phyloP scores from a whole-genome alignment of 2,329 filamentous ascomycete species.

The Biscogniauxia marginata region DNA sequence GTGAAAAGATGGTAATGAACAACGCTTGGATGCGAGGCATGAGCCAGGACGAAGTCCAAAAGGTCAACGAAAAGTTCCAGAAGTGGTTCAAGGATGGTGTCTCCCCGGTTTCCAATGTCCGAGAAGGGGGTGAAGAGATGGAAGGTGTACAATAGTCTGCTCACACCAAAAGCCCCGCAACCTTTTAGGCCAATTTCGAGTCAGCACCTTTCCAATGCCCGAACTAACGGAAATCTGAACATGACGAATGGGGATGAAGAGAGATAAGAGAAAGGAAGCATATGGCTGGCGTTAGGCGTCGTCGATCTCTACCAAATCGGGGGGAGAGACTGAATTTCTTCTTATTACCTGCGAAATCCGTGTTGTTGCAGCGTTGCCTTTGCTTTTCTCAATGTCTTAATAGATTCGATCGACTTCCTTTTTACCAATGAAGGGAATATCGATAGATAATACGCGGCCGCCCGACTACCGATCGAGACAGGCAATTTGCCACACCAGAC shows the following conservation, averaged over 20 bases:
- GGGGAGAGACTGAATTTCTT: background rate
- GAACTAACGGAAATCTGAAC: constrained; percentile 3
- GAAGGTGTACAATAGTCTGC: constrained; percentile 21
- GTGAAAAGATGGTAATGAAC: constrained; percentile 81
- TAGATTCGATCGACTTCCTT: background rate
- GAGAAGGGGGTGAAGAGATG: constrained; percentile 23
- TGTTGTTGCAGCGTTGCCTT: background rate
- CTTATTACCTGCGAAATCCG: background rate
- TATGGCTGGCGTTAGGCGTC: constrained; percentile 16
- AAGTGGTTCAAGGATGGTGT: constrained; percentile 53
- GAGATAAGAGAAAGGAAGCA: constrained; percentile 9
- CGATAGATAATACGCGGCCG: background rate
- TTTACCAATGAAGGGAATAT: background rate
- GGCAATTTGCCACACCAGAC: background rate
- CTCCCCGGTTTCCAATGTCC: constrained; percentile 34
- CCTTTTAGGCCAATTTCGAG: background rate
- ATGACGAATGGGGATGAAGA: constrained; percentile 6
- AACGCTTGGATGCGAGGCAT: constrained; percentile 77
- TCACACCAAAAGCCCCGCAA: background rate
- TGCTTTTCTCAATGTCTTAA: background rate
- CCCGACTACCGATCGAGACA: background rate
- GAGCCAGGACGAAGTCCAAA: constrained; percentile 73
- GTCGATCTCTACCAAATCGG: background rate
- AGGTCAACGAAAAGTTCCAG: constrained; percentile 66
- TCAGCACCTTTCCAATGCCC: background rate